Evolutionary conservation across 495 filamentous ascomycete genomes (phyloP).

Genomic region (Usnea hakonensis): DNA sequence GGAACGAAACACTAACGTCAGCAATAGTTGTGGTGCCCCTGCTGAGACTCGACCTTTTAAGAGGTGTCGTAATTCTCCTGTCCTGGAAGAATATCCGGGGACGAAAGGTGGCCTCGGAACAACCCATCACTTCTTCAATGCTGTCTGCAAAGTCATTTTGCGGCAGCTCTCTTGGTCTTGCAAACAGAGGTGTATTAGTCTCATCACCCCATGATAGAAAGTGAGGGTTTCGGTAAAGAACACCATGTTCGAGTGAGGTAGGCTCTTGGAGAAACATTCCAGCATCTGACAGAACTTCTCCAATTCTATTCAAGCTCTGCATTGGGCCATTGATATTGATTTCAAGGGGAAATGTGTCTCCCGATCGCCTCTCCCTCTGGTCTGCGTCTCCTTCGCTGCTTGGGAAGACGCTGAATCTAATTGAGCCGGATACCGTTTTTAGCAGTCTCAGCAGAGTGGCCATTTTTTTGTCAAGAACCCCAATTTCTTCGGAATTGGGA

Average conservation of each 20-base stretch:
- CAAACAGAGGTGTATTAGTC: slow-evolving; percentile 1
- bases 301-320: slow-evolving; percentile 19
- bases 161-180: neutral
- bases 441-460: neutral
- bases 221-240: slow-evolving; percentile 33
- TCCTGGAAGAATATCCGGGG: no score
- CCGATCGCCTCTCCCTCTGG: neutral
- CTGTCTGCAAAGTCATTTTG: neutral
- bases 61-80: neutral
- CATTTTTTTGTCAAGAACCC: slow-evolving; percentile 1
- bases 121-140: slow-evolving; percentile 12
- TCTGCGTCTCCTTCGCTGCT: neutral
- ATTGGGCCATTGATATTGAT: slow-evolving; percentile 33
- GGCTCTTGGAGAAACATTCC: slow-evolving; percentile 34
- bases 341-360: slow-evolving; percentile 23
- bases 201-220: slow-evolving; percentile 16
- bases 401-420: slow-evolving; percentile 2
- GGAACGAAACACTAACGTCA: neutral
- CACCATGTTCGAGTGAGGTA: slow-evolving; percentile 8
- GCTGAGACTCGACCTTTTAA: neutral
- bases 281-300: slow-evolving; percentile 23
- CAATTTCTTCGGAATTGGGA: slow-evolving; percentile 15
- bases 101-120: neutral
- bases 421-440: neutral
- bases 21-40: neutral